These are phyloP conservation scores for Lodderomyces margitis DNA, from an alignment of 1,139 yeast species.

Conservation along the genomic window DNA sequence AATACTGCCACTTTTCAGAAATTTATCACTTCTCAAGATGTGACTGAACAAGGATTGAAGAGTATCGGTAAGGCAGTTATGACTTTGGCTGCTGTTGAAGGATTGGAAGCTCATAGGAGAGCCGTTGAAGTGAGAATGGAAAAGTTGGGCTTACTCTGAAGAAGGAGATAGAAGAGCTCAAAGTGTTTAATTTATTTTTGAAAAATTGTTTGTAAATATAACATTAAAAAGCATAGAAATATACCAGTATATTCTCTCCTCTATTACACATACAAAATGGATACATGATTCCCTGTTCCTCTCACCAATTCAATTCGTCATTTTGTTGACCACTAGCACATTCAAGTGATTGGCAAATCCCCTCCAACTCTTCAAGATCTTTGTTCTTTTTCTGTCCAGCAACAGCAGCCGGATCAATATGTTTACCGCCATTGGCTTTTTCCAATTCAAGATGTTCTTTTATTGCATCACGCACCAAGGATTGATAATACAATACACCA, in stretches of 20 bases:
- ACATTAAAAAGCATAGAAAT: too few relatives aligned
- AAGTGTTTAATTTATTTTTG: too few relatives aligned
- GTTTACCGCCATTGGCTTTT: conserved; percentile 36
- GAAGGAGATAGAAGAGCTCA: too few relatives aligned
- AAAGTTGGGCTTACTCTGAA: conserved; percentile 52
- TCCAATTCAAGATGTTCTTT: conserved; percentile 50
- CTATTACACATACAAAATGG: too few relatives aligned
- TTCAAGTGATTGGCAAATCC: conserved; percentile 47
- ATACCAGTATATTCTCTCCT: too few relatives aligned
- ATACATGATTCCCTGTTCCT: background rate
- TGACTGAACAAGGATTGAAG: conserved; percentile 78
- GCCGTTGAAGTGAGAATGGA: conserved; percentile 94
- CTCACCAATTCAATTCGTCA: conserved; percentile 12
- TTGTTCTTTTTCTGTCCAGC: conserved; percentile 31
- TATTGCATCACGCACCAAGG: conserved; percentile 57
- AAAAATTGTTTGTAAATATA: background rate
- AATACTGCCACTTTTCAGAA: conserved; percentile 95
- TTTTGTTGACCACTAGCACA: conserved; percentile 22
- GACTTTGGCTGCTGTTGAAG: conserved; percentile 96
- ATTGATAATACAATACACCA: conserved; percentile 59
- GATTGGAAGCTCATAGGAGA: conserved; percentile 93
- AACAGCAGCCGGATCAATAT: conserved; percentile 52
- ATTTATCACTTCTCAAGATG: conserved; percentile 89
- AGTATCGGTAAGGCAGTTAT: conserved; percentile 93
- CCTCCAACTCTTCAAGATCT: conserved; percentile 49